Evolutionary conservation across 2,329 filamentous ascomycete species (phyloP), one percentile per base, ranked within the genome.

Genomic region (Penicillium polonicum): DNA sequence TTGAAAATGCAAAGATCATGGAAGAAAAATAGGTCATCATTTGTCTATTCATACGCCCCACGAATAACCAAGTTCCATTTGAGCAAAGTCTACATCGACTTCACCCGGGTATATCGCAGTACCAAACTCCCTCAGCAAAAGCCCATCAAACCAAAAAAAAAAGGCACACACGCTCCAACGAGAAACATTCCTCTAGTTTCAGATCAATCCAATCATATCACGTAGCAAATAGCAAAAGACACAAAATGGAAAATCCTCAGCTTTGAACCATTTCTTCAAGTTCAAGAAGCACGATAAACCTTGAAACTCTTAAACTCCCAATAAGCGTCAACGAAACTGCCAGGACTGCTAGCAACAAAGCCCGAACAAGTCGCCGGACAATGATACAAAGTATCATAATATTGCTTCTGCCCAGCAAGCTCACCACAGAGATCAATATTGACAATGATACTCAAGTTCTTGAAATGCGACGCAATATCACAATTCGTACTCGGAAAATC

Each of bases 391-490:
- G 69, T 53, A 4, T 67, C 66, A 57, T 77, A 77, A 48, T 68
- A 70, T 51, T 66, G 64, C 5, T 57, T 44, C 39, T 67, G 60
- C 1, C 69, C 80, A 4, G 81, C 82, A 62, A 83, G 77, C 41
- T 81, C 71, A 0, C 86, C 87, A 62, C 86, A 89, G 8, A 89
- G 72, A 68, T 86, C 83, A 60, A 88, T 88, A 65, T 89, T 88
- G 42, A 80, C 80, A 61, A 88, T 80, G 63, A 89, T 88, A 62
- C 83, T 86, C 69, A 87, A 82, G 65, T 88, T 89, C 53, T 72
- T 77, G 70, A 89, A 88, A 66, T 88, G 84, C 4, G 74, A 76
- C 6, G 72, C 70, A 49, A 88, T 83, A 58, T 85, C 75, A 72
- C 86, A 89, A 45, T 82, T 71, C 0, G 86, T 88, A 63, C 76